A percentile compares a stretch with the other conserved stretches of the same genome.
phyloP scores from a whole-genome alignment of 352 stramenopile genomes.

The Phytophthora pisi region DNA sequence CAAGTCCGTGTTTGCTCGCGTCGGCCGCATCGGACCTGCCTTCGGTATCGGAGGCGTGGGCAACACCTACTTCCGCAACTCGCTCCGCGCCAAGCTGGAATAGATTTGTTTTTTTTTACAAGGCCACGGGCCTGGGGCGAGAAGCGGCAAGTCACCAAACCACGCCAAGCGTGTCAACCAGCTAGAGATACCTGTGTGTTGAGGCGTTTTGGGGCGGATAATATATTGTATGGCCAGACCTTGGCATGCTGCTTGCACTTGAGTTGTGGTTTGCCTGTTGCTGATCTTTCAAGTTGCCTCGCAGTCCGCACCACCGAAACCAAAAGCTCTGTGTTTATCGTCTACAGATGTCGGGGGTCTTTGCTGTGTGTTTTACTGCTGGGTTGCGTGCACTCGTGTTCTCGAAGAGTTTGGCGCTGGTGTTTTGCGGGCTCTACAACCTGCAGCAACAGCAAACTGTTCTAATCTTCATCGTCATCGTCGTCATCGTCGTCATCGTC shows the following conservation, averaged over 20 bases:
- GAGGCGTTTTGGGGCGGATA: slow-evolving; percentile 21
- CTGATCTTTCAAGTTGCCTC: neutral
- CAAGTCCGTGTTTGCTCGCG: slow-evolving; percentile 83
- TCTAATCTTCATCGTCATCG: slow-evolving; percentile 34
- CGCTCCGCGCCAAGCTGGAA: slow-evolving; percentile 46
- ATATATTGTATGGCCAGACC: slow-evolving; percentile 34
- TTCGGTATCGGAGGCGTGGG: slow-evolving; percentile 91
- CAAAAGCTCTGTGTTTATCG: slow-evolving; percentile 6
- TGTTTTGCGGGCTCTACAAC: neutral
- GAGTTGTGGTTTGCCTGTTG: neutral
- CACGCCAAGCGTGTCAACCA: slow-evolving; percentile 17
- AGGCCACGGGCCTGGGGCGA: slow-evolving; percentile 6
- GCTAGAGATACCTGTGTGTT: slow-evolving; percentile 7
- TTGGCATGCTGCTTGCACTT: slow-evolving; percentile 26
- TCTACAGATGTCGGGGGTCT: neutral
- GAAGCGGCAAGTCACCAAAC: slow-evolving; percentile 26
- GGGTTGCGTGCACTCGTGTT: neutral
- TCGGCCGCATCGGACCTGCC: slow-evolving; percentile 87
- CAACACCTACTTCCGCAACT: slow-evolving; percentile 75
- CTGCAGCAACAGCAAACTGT: neutral
- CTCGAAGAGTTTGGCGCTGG: neutral
- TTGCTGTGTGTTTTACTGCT: neutral
- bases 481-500: slow-evolving; percentile 37
- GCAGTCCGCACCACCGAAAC: neutral
- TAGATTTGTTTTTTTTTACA: slow-evolving; percentile 23